A percentile compares a stretch with the other conserved stretches of the same genome.
phyloP scores from a whole-genome alignment of 192 early-diverging fungal genomes.

The Dissophora globulifera region DNA sequence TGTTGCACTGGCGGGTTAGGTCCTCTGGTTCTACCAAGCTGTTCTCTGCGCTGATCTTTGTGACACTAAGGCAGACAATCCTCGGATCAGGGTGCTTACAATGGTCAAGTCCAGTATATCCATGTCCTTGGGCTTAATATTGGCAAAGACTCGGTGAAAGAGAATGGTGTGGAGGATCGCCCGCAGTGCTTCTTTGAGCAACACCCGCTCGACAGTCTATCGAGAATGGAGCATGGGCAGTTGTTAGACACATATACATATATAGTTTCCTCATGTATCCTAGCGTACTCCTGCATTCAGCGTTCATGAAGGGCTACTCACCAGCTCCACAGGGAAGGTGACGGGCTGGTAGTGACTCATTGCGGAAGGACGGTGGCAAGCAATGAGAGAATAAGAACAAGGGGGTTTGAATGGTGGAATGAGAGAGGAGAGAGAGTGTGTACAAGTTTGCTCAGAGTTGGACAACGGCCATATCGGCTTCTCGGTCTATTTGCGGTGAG shows the following conservation, averaged over 20 bases:
- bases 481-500: no score
- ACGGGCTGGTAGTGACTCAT: slow-evolving; percentile 50
- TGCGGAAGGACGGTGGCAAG: neutral
- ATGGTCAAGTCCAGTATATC: slow-evolving; percentile 64
- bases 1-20: no score
- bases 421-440: neutral
- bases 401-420: neutral
- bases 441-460: no score
- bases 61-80: no score
- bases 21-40: no score
- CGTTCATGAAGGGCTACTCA: no score
- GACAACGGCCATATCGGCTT: no score
- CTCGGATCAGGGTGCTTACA: slow-evolving; percentile 36
- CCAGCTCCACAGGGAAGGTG: slow-evolving; percentile 50
- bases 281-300: no score
- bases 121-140: slow-evolving; percentile 64
- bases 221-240: neutral
- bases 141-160: slow-evolving; percentile 68
- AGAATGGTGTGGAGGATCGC: slow-evolving; percentile 69
- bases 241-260: neutral
- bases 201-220: slow-evolving; percentile 41
- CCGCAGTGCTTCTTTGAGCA: slow-evolving; percentile 30
- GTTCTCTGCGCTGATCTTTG: no score
- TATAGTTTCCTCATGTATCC: no score
- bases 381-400: neutral